Percentiles rank a stretch among this genome's conserved stretches.
phyloP scores from a whole-genome alignment of 2,329 filamentous ascomycete genomes.

The Xylaria sp. region DNA sequence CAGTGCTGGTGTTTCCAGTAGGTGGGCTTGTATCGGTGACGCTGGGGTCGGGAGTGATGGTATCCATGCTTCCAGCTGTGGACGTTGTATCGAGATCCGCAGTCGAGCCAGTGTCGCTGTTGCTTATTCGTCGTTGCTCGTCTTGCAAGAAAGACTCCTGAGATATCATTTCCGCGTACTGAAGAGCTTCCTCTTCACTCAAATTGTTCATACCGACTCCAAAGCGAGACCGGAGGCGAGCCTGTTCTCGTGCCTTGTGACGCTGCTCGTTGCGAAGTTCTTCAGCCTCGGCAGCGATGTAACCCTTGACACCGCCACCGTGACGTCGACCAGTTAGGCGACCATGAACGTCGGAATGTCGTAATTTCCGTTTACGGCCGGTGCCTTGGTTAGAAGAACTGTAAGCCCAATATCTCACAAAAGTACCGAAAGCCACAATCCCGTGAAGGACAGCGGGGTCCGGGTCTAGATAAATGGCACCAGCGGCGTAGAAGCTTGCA shows the following conservation, averaged over 20 bases:
- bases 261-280: constrained; percentile 81
- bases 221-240: constrained; percentile 80
- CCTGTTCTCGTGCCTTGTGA: constrained; percentile 72
- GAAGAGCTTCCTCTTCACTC: constrained; percentile 72
- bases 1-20: constrained; percentile 42
- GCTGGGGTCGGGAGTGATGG: constrained; percentile 67
- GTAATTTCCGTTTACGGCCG: constrained; percentile 80
- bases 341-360: constrained; percentile 72
- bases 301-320: constrained; percentile 77
- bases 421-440: constrained; percentile 85
- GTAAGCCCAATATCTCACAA: constrained; percentile 93
- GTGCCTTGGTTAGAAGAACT: constrained; percentile 82
- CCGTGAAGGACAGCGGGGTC: constrained; percentile 88
- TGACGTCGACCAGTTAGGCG: constrained; percentile 63
- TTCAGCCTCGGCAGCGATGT: constrained; percentile 86
- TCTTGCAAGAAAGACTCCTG: constrained; percentile 69
- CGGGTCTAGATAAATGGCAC: constrained; percentile 86
- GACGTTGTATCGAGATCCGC: constrained; percentile 58
- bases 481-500: constrained; percentile 82
- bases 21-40: constrained; percentile 55
- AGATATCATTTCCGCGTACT: constrained; percentile 74
- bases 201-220: constrained; percentile 80
- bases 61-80: constrained; percentile 55
- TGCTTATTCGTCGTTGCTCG: constrained; percentile 65
- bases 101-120: constrained; percentile 61